Base-by-base conservation (phyloP, 805 yeast species). In the Candida cerambycidarum region DNA sequence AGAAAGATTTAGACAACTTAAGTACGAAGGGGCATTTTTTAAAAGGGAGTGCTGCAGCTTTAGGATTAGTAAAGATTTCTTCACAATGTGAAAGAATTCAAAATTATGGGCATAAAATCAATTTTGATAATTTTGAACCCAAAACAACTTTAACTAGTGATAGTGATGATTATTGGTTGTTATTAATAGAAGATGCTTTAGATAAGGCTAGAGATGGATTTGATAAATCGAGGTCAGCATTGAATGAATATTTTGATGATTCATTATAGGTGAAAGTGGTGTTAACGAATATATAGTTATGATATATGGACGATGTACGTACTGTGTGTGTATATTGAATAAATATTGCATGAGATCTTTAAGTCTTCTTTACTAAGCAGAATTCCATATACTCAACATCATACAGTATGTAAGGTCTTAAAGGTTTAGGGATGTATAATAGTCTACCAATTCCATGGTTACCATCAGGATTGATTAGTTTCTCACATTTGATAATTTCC, bases 1-100 rank as follows among this genome's bases (percentile, higher is more conserved):
- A 65, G 1, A 70, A 69, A 25, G 65, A 74, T 52, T 71, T 89
- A 45, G 74, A 69, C 30, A 73, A 80, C 47, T 67, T 93, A 43
- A 83, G 90, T 15, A 73, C 81, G 11, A 67, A 85, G 53, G 99
- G 99, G 11, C 99, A 93, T 61, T 93, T 88, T 58, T 72, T 93
- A 43, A 93, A 93, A 61, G 99, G 99, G 35, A 84, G 95, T 10
- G 95, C 97, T 1, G 96, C 97, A 2, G 92, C 97, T 0, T 69
- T 93, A 45, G 99, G 99, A 2, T 73, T 93, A 43, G 79, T 78
- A 34, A 80, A 82, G 47, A 86, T 93, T 38, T 89, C 89, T 44
- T 78, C 80, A 57, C 85, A 89, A 54, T 93, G 99, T 65, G 99
- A 90, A 63, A 73, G 90, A 51, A 90, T 93, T 48, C 99, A 93